These are phyloP conservation scores for Nakazawaea holstii DNA, from an alignment of 805 yeast species.

Conservation along the genomic window DNA sequence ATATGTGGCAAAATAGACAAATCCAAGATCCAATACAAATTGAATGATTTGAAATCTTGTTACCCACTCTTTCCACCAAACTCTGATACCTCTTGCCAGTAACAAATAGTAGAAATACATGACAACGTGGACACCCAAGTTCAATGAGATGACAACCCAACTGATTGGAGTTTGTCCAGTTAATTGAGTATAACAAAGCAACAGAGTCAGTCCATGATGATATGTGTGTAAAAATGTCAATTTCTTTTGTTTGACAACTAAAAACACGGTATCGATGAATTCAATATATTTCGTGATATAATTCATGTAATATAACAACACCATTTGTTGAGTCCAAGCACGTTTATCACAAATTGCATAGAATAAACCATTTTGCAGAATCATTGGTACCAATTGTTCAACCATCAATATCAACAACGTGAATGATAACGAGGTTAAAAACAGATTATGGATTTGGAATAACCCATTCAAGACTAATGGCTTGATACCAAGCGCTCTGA, in stretches of 20 bases:
- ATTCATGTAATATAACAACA: constrained; percentile 82
- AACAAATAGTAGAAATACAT: constrained; percentile 98
- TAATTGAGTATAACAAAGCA: constrained; percentile 89
- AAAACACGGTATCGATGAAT: constrained; percentile 84
- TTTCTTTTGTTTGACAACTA: constrained; percentile 88
- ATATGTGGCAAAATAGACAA: constrained; percentile 92
- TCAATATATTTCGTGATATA: constrained; percentile 87
- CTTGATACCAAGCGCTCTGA: constrained; percentile 43
- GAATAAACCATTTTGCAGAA: constrained; percentile 69
- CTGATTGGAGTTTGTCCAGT: constrained; percentile 86
- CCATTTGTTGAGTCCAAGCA: constrained; percentile 82
- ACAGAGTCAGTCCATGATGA: constrained; percentile 98
- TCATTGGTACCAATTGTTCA: constrained; percentile 83
- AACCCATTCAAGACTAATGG: constrained; percentile 70
- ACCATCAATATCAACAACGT: constrained; percentile 60
- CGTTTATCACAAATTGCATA: constrained; percentile 74
- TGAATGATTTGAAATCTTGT: constrained; percentile 94
- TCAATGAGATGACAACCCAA: constrained; percentile 90
- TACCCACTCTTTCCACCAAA: constrained; percentile 99
- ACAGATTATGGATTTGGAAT: constrained; percentile 82
- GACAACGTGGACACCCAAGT: constrained; percentile 88
- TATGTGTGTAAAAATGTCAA: constrained; percentile 90
- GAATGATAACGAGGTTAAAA: constrained; percentile 66
- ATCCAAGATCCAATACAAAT: constrained; percentile 81
- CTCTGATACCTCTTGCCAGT: constrained; percentile 87